Evolutionary conservation across 176 grass and related monocot genomes (phyloP), one percentile per base, ranked within the genome.

Genomic region (Leersia perrieri): DNA sequence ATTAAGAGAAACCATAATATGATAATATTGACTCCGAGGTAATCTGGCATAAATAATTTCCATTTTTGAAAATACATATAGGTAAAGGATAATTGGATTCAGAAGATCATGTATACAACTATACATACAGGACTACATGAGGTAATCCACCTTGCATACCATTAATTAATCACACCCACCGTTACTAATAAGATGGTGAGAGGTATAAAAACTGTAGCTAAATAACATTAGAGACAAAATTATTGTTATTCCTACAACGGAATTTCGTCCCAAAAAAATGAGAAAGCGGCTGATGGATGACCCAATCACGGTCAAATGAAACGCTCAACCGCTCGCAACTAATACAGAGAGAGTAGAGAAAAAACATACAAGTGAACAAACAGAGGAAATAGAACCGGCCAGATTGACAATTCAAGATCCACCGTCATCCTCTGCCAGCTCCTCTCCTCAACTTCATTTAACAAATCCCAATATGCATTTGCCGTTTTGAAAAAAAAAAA

Each of bases 321-420:
- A 81, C 82, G 58, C 66, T 77, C 77, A 82, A 85, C 77, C 78
- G 72, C 88, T 49, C 82, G 42, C 66, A 71, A 60, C 58, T 66
- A 64, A 82, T 44, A 34, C 32, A 63, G 47, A 66, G 36, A 70
- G 66, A 16, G 20, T 1, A 13, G n/a, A 47, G 8, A 57, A 3
- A 35, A 35, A 79, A 45, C 33, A 70, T 31, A 11, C 51, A 60
- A 60, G 7, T 63, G 30, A 65, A 51, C 58, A 38, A 55, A 74
- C 58, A 66, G 34, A 34, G 8, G 22, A 76, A 60, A 81, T 29
- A 25, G 40, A 72, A 34, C 12, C 0, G 29, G 61, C 38, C 34
- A 66, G 68, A 64, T 35, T 71, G 80, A 75, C 38, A 45, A 80
- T 47, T 44, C 33, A 66, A 79, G 30, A 58, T 60, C 87, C 42